Evolutionary conservation across 805 yeast genomes (phyloP).

Genomic region (Candida railenensis): DNA sequence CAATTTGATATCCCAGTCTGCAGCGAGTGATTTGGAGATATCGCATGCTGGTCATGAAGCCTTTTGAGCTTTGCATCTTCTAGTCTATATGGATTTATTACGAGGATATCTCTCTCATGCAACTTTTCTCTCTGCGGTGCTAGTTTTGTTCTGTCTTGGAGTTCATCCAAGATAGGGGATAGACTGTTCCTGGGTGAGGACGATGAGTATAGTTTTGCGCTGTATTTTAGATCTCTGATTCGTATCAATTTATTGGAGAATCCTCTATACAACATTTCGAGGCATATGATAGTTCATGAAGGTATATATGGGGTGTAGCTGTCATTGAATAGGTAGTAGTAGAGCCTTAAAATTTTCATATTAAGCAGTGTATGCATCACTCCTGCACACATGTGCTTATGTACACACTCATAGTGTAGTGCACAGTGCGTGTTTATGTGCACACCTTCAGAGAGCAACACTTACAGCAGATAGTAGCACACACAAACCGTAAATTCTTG

Average conservation of each 20-base stretch:
- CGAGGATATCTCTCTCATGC: slow-evolving; percentile 7
- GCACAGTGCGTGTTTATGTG: no score
- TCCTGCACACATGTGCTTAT: no score
- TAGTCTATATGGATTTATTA: not conserved
- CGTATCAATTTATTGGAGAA: not conserved
- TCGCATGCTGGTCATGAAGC: slow-evolving; percentile 1
- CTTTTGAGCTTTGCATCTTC: not conserved
- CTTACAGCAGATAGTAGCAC: no score
- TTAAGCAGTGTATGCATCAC: not conserved
- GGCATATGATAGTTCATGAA: not conserved
- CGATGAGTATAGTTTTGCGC: not conserved
- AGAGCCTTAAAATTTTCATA: not conserved
- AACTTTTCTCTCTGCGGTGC: not conserved
- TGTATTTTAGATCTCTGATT: not conserved
- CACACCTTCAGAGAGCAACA: no score
- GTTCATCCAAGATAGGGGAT: slow-evolving; percentile 5
- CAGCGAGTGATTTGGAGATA: not conserved
- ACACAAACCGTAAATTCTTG: no score
- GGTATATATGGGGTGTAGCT: no score
- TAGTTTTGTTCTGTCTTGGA: slow-evolving; percentile 3
- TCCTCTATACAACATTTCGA: not conserved
- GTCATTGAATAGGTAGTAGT: no score
- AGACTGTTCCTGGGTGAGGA: not conserved
- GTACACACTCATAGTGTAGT: no score
- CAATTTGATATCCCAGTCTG: not conserved